These are phyloP conservation scores for Pestalotiopsis sp. DNA, from an alignment of 2,329 filamentous ascomycete genomes.

Conservation along the genomic window DNA sequence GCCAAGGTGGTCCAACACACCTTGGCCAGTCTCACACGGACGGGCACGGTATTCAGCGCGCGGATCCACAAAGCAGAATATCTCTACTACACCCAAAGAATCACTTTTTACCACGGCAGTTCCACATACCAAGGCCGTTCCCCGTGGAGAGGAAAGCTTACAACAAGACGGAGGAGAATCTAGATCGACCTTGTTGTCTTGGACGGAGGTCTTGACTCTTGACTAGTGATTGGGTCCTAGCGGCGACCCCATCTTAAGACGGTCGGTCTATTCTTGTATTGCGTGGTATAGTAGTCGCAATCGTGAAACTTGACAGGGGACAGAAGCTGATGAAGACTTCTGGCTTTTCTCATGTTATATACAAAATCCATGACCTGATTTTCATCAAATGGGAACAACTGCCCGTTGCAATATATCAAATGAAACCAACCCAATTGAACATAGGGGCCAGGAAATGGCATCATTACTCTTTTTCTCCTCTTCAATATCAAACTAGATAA, in stretches of 20 bases:
- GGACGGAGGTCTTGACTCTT: not conserved
- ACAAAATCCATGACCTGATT: not conserved
- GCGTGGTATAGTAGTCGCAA: not conserved
- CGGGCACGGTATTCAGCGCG: not conserved
- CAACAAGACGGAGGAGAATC: not conserved
- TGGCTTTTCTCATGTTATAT: not conserved
- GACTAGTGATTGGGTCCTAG: not conserved
- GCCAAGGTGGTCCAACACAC: constrained; percentile 7
- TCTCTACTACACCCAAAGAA: not conserved
- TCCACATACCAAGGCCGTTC: constrained; percentile 3
- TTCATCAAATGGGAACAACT: too few species aligned
- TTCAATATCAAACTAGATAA: too few species aligned
- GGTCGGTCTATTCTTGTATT: not conserved
- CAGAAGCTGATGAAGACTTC: not conserved
- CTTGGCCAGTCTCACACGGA: constrained; percentile 11
- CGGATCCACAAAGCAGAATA: not conserved
- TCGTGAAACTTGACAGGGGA: not conserved
- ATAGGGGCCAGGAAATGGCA: too few species aligned
- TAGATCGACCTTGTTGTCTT: not conserved
- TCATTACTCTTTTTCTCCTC: too few species aligned
- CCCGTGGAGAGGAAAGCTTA: constrained; percentile 8
- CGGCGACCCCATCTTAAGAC: not conserved
- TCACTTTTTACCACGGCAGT: not conserved
- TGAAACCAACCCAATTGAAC: too few species aligned
- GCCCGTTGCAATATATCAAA: too few species aligned